Evolutionary conservation across 2,329 filamentous ascomycete species (phyloP).

Genomic region (Colletotrichum truncatum): DNA sequence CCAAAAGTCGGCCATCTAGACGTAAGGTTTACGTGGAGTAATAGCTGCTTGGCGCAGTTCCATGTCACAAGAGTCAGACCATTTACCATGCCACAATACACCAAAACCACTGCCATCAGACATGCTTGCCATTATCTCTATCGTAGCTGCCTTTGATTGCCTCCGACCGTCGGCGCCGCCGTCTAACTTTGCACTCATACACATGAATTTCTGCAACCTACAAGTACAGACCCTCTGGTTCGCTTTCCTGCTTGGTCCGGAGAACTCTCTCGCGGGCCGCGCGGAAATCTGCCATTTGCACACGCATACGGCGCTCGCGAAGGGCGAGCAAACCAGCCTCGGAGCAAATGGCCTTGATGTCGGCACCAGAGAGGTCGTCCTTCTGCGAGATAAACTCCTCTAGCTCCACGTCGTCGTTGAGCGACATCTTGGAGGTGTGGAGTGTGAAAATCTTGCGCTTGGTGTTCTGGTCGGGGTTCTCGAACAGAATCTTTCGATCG

Average conservation of each 20-base stretch:
- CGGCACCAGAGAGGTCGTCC: constrained; percentile 94
- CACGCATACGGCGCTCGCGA: constrained; percentile 94
- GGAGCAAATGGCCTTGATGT: constrained; percentile 99
- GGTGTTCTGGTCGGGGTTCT: constrained; percentile 82
- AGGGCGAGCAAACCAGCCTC: constrained; percentile 95
- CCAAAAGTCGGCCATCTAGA: too few relatives aligned
- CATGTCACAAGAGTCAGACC: too few relatives aligned
- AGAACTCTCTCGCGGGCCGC: constrained; percentile 92
- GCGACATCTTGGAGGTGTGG: constrained; percentile 98
- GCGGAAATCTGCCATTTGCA: constrained; percentile 98
- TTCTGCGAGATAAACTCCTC: constrained; percentile 99
- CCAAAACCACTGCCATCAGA: neutral
- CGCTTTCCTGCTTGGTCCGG: constrained; percentile 98
- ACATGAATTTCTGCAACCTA: constrained; percentile 59
- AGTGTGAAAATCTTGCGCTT: constrained; percentile 98
- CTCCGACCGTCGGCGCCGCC: neutral
- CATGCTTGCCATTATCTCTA: constrained; percentile 28
- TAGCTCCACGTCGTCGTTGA: constrained; percentile 95
- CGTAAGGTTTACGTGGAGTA: too few relatives aligned
- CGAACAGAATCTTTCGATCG: constrained; percentile 91
- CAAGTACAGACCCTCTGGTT: constrained; percentile 98
- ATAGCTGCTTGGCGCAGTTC: too few relatives aligned
- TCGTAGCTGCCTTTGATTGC: constrained; percentile 4
- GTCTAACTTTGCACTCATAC: constrained; percentile 14
- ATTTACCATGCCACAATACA: too few relatives aligned